Conservation (phyloP, 495 filamentous ascomycete genomes). For the Penicillium chermesinum region DNA sequence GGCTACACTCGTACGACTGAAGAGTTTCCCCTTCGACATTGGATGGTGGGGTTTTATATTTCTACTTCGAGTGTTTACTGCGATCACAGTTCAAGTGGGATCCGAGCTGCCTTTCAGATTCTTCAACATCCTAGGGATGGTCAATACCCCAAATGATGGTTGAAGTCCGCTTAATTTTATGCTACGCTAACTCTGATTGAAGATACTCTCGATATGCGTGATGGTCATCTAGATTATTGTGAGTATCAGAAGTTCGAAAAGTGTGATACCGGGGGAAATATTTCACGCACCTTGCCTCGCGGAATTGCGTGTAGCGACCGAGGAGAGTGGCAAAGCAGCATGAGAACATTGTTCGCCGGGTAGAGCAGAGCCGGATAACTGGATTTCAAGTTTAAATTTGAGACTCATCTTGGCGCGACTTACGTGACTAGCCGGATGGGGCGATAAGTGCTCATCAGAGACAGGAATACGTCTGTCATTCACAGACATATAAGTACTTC, state of each 20-base stretch:
- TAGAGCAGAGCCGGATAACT: neutral
- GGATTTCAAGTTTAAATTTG: neutral
- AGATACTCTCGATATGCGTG: slow-evolving; percentile 47
- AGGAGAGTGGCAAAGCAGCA: slow-evolving; percentile 17
- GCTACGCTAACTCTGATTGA: neutral
- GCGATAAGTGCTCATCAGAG: no score
- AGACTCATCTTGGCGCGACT: no score
- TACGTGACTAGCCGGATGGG: neutral
- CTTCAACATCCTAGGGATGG: slow-evolving; percentile 49
- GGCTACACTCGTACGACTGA: slow-evolving; percentile 26
- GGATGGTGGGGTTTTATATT: slow-evolving; percentile 68
- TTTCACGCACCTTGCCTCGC: slow-evolving; percentile 50
- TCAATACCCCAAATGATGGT: slow-evolving; percentile 12
- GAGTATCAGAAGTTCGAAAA: slow-evolving; percentile 37
- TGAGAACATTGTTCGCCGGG: slow-evolving; percentile 1
- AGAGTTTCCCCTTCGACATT: slow-evolving; percentile 58
- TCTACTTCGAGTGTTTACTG: slow-evolving; percentile 53
- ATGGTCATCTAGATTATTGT: slow-evolving; percentile 50
- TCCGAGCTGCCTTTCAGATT: slow-evolving; percentile 48
- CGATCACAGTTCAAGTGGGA: slow-evolving; percentile 44
- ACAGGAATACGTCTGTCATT: no score
- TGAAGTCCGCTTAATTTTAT: no score
- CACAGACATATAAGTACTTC: no score
- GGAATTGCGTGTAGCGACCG: slow-evolving; percentile 25
- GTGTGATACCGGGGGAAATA: slow-evolving; percentile 40